These are phyloP conservation scores for Fallopia convolvulus DNA, from an alignment of 148 eudicot genomes.

Conservation along the genomic window DNA sequence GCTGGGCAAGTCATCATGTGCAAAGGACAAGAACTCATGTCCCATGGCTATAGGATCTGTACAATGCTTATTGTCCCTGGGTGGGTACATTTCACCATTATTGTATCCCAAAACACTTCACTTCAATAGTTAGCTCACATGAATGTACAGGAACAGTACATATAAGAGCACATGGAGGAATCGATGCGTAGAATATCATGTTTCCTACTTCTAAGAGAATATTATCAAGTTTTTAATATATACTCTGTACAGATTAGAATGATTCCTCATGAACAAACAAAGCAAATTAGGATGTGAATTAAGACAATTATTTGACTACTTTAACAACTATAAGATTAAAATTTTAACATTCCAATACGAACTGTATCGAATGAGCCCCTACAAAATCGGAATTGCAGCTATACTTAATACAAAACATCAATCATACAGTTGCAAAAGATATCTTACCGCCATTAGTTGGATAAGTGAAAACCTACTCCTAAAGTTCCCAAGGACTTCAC, in stretches of 20 bases:
- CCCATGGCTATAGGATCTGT: neutral
- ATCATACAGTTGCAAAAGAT: neutral
- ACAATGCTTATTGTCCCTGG: neutral
- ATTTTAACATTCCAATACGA: neutral
- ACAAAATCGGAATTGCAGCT: neutral
- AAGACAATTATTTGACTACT: too few species aligned
- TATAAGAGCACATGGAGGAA: too few species aligned
- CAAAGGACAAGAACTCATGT: neutral
- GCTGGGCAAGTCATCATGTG: neutral
- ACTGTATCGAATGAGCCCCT: neutral
- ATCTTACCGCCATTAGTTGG: conserved; percentile 5
- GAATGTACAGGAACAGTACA: too few species aligned
- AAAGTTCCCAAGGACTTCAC: neutral
- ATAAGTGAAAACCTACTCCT: neutral
- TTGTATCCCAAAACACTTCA: neutral
- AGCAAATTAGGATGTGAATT: too few species aligned
- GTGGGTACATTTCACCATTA: neutral
- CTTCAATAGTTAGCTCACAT: too few species aligned
- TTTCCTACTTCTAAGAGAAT: neutral
- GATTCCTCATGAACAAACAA: too few species aligned
- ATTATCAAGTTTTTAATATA: neutral
- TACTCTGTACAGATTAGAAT: neutral
- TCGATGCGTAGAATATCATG: too few species aligned
- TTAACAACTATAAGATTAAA: too few species aligned
- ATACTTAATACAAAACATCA: neutral